Percentiles rank a stretch among this genome's conserved stretches.
phyloP scores from a whole-genome alignment of 169 alveolate genomes.

The Pseudocohnilembus persalinus region DNA sequence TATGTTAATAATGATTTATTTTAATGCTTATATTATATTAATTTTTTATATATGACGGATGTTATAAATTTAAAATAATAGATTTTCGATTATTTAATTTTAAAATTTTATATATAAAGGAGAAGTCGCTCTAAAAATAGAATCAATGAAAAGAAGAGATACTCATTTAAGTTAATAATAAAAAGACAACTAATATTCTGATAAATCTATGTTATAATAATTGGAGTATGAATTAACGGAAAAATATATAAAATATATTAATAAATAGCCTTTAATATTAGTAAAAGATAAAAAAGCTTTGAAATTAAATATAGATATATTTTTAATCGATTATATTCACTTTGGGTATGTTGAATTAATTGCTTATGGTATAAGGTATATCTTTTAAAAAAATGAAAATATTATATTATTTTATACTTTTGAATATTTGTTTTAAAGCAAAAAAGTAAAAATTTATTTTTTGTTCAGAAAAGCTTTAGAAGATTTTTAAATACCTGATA shows the following conservation, averaged over 20 bases:
- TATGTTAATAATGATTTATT: too few relatives aligned
- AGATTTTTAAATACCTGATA: background rate
- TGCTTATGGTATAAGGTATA: background rate
- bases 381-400: too few relatives aligned
- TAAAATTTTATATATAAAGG: background rate
- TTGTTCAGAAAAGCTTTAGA: background rate
- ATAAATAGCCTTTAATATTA: background rate
- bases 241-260: too few relatives aligned
- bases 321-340: background rate
- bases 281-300: background rate
- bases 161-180: background rate
- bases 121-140: background rate
- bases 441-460: too few relatives aligned
- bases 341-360: background rate
- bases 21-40: too few relatives aligned
- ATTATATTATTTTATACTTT: too few relatives aligned
- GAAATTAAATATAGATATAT: background rate
- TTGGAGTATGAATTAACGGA: background rate
- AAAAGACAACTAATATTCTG: background rate
- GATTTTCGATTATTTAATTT: too few relatives aligned
- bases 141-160: background rate
- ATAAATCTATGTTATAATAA: background rate
- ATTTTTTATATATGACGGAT: too few relatives aligned
- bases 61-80: too few relatives aligned
- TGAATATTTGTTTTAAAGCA: too few relatives aligned